Evolutionary conservation across 108 stramenopile species (phyloP), one percentile per base, ranked within the genome.

Genomic region (Mediolabrus comicus): DNA sequence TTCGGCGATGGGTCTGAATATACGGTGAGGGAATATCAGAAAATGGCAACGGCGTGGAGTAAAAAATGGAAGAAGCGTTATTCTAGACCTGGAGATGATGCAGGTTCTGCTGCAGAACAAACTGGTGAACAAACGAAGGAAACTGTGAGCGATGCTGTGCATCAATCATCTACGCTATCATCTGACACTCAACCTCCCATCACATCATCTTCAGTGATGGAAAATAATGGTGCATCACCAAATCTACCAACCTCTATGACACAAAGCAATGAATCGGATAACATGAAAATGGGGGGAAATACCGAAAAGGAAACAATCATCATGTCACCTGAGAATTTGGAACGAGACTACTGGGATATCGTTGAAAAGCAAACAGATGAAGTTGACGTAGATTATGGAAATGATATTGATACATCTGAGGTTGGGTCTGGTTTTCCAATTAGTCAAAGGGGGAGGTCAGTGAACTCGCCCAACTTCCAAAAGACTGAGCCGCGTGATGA

Each of bases 301-400:
- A 34, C n/a, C 35, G 72, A 31, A 53, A 77, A 34, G 58, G 52
- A n/a, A 52, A 53, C 28, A 36, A 33, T 25, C 68, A 63, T 33
- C 27, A 10, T 89, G 69, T 80, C 79, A 25, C 83, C 88, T 29
- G 79, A 74, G 24, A 74, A 84, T 43, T 75, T 99, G n/a, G 97
- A 97, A 71, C 71, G 81, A 16, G 94, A 97, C 62, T 99, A 98
- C 76, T 99, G 98, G 98, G 80, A 92, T 64, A 88, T 97, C 13
- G 92, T 99, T 9, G 97, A 97, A 69, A 85, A 83, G 11, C 80
- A 79, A 34, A 80, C 33, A n/a, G 72, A 84, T 38, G 88, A 86
- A 28, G 54, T 86, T 27, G 73, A 66, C 39, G 97, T 98, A 17
- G 97, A 98, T 59, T 99, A 99, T 69, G 97, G 95, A 6, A 98